phyloP scores from a whole-genome alignment of 805 yeast species.

The Candida ficus region DNA sequence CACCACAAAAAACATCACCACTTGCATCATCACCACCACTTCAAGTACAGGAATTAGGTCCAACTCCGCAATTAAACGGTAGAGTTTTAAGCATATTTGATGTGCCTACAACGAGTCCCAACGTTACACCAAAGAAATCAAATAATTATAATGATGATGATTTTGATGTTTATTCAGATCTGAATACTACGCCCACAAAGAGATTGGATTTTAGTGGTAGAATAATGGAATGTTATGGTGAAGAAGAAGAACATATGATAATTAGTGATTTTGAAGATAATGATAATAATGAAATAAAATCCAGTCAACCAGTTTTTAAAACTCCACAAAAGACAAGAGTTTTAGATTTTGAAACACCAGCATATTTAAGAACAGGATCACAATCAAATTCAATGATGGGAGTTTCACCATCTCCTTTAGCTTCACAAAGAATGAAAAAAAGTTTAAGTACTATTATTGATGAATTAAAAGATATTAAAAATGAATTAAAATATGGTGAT shows the following conservation, averaged over 20 bases:
- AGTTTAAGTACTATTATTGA: conserved; percentile 42
- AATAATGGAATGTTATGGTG: conserved; percentile 7
- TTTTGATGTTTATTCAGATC: not conserved
- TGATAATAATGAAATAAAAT: not conserved
- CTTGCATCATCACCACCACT: conserved; percentile 4
- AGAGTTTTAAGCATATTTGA: conserved; percentile 72
- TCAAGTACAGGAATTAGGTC: conserved; percentile 51
- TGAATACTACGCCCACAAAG: conserved; percentile 8
- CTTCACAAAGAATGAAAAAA: conserved; percentile 24
- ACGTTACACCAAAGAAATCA: conserved; percentile 12
- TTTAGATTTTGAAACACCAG: conserved; percentile 33
- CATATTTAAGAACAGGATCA: conserved; percentile 31
- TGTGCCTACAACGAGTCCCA: conserved; percentile 16
- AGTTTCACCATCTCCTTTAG: conserved; percentile 27
- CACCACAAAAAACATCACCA: conserved; percentile 24
- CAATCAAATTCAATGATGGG: conserved; percentile 3
- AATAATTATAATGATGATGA: not conserved
- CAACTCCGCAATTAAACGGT: conserved; percentile 84
- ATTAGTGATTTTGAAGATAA: conserved; percentile 1
- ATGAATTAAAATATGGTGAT: conserved; percentile 24
- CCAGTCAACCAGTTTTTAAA: conserved; percentile 7
- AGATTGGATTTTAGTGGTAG: conserved; percentile 11
- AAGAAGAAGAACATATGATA: conserved; percentile 1
- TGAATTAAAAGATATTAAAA: conserved; percentile 37
- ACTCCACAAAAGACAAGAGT: conserved; percentile 17